Percentiles rank a stretch among this genome's conserved stretches.
These are phyloP conservation scores for Colletotrichum gloeosporioides DNA, from an alignment of 2,329 filamentous ascomycete genomes.

Conservation along the genomic window DNA sequence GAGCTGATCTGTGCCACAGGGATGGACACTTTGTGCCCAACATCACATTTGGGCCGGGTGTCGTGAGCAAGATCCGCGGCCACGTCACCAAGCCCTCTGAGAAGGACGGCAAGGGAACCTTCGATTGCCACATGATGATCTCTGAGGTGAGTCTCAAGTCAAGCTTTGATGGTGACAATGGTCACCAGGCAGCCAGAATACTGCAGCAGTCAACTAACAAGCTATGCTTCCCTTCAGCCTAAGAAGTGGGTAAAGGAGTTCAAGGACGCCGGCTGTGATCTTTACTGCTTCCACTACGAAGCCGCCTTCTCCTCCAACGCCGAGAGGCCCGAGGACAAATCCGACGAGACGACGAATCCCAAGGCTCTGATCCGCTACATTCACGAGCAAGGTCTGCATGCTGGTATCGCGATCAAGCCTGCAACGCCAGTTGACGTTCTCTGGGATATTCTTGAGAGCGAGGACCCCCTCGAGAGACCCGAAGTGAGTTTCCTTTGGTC, in stretches of 20 bases:
- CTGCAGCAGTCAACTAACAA: neutral
- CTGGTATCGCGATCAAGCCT: slow-evolving; percentile 95
- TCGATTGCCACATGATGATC: slow-evolving; percentile 99
- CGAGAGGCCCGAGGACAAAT: slow-evolving; percentile 74
- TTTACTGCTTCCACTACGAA: slow-evolving; percentile 99
- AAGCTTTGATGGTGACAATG: neutral
- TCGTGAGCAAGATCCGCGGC: slow-evolving; percentile 90
- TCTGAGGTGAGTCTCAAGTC: slow-evolving; percentile 72
- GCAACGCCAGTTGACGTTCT: slow-evolving; percentile 89
- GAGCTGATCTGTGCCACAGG: slow-evolving; percentile 53
- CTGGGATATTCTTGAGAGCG: slow-evolving; percentile 83
- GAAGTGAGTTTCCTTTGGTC: slow-evolving; percentile 69
- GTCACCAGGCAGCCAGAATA: neutral
- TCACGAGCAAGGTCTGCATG: slow-evolving; percentile 85
- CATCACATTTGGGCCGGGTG: slow-evolving; percentile 94
- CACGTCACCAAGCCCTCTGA: slow-evolving; percentile 79
- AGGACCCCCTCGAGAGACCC: slow-evolving; percentile 76
- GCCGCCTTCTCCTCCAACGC: slow-evolving; percentile 89
- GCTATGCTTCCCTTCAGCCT: slow-evolving; percentile 60
- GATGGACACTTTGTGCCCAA: slow-evolving; percentile 99
- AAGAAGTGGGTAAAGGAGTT: slow-evolving; percentile 99
- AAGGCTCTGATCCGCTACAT: slow-evolving; percentile 89
- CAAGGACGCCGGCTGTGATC: slow-evolving; percentile 89
- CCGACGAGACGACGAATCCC: slow-evolving; percentile 78
- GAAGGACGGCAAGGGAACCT: slow-evolving; percentile 82